Conservation (phyloP, 1,139 yeast genomes). For the Suhomyces maxii region DNA sequence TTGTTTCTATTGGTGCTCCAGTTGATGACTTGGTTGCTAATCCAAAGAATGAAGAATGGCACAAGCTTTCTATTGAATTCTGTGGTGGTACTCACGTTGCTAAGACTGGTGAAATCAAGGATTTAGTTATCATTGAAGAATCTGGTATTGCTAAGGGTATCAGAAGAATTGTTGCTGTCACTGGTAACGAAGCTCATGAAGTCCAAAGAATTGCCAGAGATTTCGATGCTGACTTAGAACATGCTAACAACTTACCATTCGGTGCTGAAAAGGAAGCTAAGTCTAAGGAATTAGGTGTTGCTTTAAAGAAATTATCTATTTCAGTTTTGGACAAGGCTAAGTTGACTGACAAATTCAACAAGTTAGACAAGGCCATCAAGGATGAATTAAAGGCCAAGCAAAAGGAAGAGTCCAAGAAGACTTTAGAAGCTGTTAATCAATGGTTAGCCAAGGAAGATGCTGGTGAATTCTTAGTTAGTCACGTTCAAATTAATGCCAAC, state of each 20-base stretch:
- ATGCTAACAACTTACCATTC: conserved; percentile 58
- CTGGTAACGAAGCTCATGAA: conserved; percentile 86
- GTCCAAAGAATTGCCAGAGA: conserved; percentile 83
- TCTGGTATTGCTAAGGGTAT: conserved; percentile 98
- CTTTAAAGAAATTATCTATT: conserved; percentile 76
- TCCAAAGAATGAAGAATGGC: conserved; percentile 77
- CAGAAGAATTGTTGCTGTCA: conserved; percentile 95
- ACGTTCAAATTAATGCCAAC: conserved; percentile 72
- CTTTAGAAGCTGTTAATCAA: conserved; percentile 73
- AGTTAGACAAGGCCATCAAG: conserved; percentile 80
- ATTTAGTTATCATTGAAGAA: conserved; percentile 86
- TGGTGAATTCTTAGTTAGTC: conserved; percentile 60
- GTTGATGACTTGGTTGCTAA: conserved; percentile 74
- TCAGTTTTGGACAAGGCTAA: conserved; percentile 79
- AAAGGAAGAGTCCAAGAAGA: conserved; percentile 82
- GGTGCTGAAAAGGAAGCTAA: conserved; percentile 74
- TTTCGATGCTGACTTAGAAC: conserved; percentile 59
- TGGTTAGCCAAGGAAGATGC: conserved; percentile 52
- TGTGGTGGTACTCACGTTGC: conserved; percentile 99
- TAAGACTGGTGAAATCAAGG: conserved; percentile 90
- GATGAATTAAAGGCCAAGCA: conserved; percentile 86
- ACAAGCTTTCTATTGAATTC: conserved; percentile 79
- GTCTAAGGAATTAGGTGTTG: conserved; percentile 81
- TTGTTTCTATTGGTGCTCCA: conserved; percentile 90
- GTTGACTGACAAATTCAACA: conserved; percentile 70